phyloP scores from a whole-genome alignment of 179 eudicot species.

The Gypsophila paniculata region DNA sequence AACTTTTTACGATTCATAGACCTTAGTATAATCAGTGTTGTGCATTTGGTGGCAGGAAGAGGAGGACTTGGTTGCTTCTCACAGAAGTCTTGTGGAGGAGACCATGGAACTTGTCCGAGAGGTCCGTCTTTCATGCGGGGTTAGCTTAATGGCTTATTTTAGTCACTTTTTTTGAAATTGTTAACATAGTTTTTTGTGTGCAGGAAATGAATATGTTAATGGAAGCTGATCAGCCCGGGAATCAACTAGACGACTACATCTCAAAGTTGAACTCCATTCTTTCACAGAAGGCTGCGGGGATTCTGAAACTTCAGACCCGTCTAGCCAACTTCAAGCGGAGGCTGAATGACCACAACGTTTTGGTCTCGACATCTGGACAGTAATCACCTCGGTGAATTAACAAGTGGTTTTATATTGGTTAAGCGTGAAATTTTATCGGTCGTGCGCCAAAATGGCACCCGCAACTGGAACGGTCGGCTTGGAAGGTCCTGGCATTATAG shows the following conservation, averaged over 20 bases:
- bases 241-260: conserved; percentile 80
- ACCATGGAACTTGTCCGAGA: conserved; percentile 87
- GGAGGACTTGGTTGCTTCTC: conserved; percentile 90
- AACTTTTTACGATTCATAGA: no score
- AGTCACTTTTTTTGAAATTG: neutral
- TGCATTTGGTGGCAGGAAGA: conserved; percentile 56
- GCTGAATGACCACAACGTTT: conserved; percentile 71
- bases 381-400: conserved; percentile 13
- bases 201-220: conserved; percentile 89
- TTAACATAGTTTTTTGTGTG: conserved; percentile 4
- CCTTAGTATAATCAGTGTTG: neutral
- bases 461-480: conserved; percentile 14
- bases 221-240: conserved; percentile 85
- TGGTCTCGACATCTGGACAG: conserved; percentile 50
- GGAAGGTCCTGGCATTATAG: conserved; percentile 14
- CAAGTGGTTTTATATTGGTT: neutral
- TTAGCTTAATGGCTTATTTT: conserved; percentile 25
- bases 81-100: conserved; percentile 83
- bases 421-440: conserved; percentile 1
- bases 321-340: conserved; percentile 72
- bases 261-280: conserved; percentile 68
- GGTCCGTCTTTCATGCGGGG: conserved; percentile 37
- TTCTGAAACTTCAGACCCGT: conserved; percentile 66
- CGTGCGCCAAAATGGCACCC: conserved; percentile 12
- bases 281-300: conserved; percentile 85